Conservation (phyloP, 768 basidiomycete genomes). For the Dentipellis fragilis region DNA sequence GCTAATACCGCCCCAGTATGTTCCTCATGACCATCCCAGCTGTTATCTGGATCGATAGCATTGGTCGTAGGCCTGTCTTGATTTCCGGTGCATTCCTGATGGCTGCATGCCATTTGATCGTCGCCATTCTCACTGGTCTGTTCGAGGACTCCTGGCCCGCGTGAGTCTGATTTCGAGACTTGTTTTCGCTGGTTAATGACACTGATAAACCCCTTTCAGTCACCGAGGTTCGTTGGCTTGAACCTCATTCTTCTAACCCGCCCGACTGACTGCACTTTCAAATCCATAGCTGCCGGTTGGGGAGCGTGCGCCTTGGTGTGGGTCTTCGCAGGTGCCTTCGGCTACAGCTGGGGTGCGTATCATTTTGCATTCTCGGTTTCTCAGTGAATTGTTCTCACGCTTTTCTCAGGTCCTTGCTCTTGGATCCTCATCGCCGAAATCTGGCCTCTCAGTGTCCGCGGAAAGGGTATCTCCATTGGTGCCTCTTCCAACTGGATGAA, state of each 20-base stretch:
- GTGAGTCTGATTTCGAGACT: conserved; percentile 23
- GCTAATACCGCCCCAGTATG: conserved; percentile 31
- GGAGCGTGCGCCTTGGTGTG: conserved; percentile 61
- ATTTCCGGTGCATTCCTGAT: conserved; percentile 68
- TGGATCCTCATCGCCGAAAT: conserved; percentile 76
- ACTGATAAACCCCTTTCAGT: neutral
- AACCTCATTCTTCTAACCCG: neutral
- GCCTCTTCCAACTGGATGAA: conserved; percentile 80
- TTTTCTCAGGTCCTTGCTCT: conserved; percentile 42
- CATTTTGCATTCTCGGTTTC: neutral
- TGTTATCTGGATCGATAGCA: conserved; percentile 70
- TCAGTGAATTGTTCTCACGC: neutral
- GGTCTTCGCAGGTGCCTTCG: conserved; percentile 62
- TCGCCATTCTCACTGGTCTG: conserved; percentile 54
- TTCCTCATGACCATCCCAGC: conserved; percentile 73
- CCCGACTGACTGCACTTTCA: neutral
- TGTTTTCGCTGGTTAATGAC: neutral
- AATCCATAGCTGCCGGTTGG: conserved; percentile 52
- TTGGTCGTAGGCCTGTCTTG: conserved; percentile 66
- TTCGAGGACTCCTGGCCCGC: conserved; percentile 45
- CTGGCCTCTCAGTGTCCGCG: conserved; percentile 61
- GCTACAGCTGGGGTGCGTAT: conserved; percentile 59
- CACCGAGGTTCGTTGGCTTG: neutral
- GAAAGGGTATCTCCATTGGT: conserved; percentile 67
- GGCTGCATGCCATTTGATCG: conserved; percentile 58